Percentiles rank a stretch among this genome's conserved stretches.
Conservation (phyloP, 805 yeast genomes). For the Myxozyma geophila region DNA sequence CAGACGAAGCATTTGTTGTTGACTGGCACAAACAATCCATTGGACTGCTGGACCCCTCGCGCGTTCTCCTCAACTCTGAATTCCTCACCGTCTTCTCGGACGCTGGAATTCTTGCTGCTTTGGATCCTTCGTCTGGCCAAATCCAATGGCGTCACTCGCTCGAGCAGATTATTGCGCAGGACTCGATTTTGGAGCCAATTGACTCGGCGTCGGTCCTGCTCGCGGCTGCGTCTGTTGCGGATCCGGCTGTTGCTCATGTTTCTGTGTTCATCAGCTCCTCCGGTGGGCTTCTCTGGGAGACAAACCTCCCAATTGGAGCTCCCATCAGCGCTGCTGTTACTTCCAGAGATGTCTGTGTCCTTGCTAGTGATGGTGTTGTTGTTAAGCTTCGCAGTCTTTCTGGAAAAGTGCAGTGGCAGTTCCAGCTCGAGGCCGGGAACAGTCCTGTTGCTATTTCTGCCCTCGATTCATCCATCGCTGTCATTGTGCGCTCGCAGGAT, state of each 20-base stretch:
- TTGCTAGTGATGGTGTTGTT: slow-evolving; percentile 25
- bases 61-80: slow-evolving; percentile 15
- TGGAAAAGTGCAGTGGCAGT: slow-evolving; percentile 18
- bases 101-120: slow-evolving; percentile 37
- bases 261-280: slow-evolving; percentile 17
- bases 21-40: slow-evolving; percentile 44
- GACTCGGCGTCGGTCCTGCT: slow-evolving; percentile 10
- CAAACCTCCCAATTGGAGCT: slow-evolving; percentile 23
- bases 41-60: slow-evolving; percentile 37
- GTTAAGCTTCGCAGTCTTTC: slow-evolving; percentile 11
- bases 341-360: slow-evolving; percentile 12
- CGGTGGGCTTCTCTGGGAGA: slow-evolving; percentile 33
- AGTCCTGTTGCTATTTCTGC: slow-evolving; percentile 16
- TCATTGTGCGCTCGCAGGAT: slow-evolving; percentile 15
- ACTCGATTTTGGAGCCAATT: slow-evolving; percentile 7
- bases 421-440: slow-evolving; percentile 10
- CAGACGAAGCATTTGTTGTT: slow-evolving; percentile 44
- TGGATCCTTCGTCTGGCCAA: slow-evolving; percentile 39
- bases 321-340: slow-evolving; percentile 18
- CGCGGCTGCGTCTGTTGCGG: slow-evolving; percentile 25
- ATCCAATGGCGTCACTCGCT: slow-evolving; percentile 42
- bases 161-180: slow-evolving; percentile 9
- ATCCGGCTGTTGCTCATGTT: slow-evolving; percentile 19
- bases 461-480: neutral
- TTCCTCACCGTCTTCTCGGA: slow-evolving; percentile 39